Evolutionary conservation across 164 flowering plant species (phyloP).

Genomic region (Vitis cinerea): DNA sequence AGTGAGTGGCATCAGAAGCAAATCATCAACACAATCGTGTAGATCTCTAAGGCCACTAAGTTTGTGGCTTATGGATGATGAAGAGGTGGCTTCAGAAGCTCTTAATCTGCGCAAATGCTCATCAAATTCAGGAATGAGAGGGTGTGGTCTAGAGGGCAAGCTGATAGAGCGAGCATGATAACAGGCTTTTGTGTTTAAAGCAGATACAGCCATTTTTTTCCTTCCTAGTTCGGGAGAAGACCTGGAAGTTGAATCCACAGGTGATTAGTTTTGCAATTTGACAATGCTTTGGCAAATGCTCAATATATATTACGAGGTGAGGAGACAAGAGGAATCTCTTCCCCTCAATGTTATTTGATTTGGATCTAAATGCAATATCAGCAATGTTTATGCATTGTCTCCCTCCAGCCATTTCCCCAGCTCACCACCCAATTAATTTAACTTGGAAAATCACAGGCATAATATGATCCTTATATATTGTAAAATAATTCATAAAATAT

Average conservation of each 20-base stretch:
- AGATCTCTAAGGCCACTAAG: conserved; percentile 21
- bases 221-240: background rate
- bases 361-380: background rate
- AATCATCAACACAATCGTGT: conserved; percentile 15
- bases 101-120: conserved; percentile 19
- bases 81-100: conserved; percentile 19
- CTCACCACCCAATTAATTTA: background rate
- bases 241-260: too few relatives aligned
- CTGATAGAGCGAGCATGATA: conserved; percentile 24
- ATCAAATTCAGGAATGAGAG: conserved; percentile 9
- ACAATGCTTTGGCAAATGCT: too few relatives aligned
- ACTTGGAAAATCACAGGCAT: too few relatives aligned
- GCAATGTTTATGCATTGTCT: background rate
- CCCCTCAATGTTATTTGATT: too few relatives aligned
- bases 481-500: too few relatives aligned
- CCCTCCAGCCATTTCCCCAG: conserved; percentile 2
- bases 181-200: background rate
- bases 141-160: conserved; percentile 28
- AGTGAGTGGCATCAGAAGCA: conserved; percentile 21
- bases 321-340: conserved; percentile 19
- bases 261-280: too few relatives aligned
- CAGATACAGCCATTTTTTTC: conserved; percentile 14
- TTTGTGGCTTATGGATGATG: conserved; percentile 16
- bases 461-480: too few relatives aligned
- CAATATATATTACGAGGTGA: too few relatives aligned